These are phyloP conservation scores for Capronia coronata DNA, from an alignment of 2,329 filamentous ascomycete genomes.

Conservation along the genomic window DNA sequence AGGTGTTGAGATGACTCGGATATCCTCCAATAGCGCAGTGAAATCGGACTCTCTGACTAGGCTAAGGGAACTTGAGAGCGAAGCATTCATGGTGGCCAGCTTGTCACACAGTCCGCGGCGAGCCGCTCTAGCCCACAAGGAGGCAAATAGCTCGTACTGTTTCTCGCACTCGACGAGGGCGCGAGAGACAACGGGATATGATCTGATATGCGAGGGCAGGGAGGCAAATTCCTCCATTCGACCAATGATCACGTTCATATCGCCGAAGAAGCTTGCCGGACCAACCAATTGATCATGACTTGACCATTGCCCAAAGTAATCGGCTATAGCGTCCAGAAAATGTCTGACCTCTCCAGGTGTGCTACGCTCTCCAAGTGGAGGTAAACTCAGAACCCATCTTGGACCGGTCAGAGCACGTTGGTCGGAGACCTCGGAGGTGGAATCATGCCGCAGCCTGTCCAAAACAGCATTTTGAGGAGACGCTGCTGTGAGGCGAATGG, in stretches of 20 bases:
- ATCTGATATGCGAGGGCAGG: slow-evolving; percentile 1
- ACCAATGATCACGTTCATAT: slow-evolving; percentile 11
- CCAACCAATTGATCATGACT: neutral
- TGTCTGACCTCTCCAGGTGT: slow-evolving; percentile 2
- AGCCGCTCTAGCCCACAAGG: slow-evolving; percentile 1
- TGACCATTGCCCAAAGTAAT: slow-evolving; percentile 12
- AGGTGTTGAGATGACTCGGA: slow-evolving; percentile 2
- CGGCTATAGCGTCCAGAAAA: slow-evolving; percentile 1
- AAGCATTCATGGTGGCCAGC: slow-evolving; percentile 4
- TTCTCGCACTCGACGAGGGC: neutral
- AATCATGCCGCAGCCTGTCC: neutral
- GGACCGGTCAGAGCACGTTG: neutral
- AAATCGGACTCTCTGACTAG: slow-evolving; percentile 7
- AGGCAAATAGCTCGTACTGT: slow-evolving; percentile 3
- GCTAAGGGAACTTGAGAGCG: neutral
- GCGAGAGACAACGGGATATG: neutral
- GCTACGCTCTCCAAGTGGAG: slow-evolving; percentile 1
- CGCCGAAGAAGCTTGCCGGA: slow-evolving; percentile 8
- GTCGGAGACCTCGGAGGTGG: neutral
- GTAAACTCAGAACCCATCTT: neutral
- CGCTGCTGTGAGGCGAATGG: neutral
- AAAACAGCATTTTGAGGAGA: neutral
- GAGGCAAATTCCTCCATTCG: slow-evolving; percentile 2
- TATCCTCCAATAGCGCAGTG: slow-evolving; percentile 4
- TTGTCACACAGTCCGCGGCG: slow-evolving; percentile 1